phyloP scores from a whole-genome alignment of 306 rosid species.

The Argentina anserina region DNA sequence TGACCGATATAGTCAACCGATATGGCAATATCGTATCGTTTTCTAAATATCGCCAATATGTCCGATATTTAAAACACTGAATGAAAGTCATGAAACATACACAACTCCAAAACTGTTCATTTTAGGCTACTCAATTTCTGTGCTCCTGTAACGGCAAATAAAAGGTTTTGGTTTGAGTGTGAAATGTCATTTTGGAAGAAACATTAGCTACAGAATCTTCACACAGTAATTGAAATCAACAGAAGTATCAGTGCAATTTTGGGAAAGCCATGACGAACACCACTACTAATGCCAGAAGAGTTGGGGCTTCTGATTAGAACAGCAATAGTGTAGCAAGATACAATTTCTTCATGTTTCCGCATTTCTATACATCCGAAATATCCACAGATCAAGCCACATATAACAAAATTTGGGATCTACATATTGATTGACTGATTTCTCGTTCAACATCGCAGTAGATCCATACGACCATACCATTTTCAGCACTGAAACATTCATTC shows the following conservation, averaged over 20 bases:
- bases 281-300: background rate
- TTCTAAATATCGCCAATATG: too few species aligned
- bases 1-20: too few species aligned
- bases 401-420: conserved; percentile 3
- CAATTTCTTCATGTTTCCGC: background rate
- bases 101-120: background rate
- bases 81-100: too few species aligned
- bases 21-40: too few species aligned
- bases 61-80: too few species aligned
- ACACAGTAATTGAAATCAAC: background rate
- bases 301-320: background rate
- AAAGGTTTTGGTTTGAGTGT: background rate
- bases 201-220: background rate
- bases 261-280: background rate
- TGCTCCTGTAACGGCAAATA: background rate
- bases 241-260: background rate
- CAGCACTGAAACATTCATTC: conserved; percentile 19
- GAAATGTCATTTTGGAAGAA: background rate
- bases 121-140: background rate
- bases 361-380: background rate
- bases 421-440: background rate
- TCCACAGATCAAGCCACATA: conserved; percentile 2
- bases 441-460: background rate
- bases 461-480: background rate
- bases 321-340: background rate